Evolutionary conservation across 1,139 yeast species (phyloP).

Genomic region (Cylindricascospora bacillispora): DNA sequence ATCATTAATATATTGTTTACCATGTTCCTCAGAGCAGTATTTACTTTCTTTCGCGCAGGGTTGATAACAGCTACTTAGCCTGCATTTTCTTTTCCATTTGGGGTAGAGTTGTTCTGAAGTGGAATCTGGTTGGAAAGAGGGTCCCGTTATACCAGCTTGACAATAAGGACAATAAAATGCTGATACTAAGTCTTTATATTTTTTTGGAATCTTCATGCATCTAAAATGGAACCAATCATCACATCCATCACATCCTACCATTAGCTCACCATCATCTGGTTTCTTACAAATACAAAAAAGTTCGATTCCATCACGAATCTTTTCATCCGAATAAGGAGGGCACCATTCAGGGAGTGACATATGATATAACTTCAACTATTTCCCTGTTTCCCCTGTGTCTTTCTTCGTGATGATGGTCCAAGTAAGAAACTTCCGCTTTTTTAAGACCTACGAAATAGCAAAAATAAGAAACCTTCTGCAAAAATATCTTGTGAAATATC

Average conservation of each 20-base stretch:
- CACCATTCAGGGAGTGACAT: constrained; percentile 25
- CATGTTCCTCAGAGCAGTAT: constrained; percentile 70
- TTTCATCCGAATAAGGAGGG: constrained; percentile 21
- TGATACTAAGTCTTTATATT: constrained; percentile 44
- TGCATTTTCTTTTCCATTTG: constrained; percentile 79
- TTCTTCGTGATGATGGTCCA: constrained; percentile 1
- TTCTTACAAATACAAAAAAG: constrained; percentile 68
- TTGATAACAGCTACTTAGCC: constrained; percentile 44
- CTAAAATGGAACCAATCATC: constrained; percentile 90
- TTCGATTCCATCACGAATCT: constrained; percentile 36
- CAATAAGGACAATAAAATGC: constrained; percentile 71
- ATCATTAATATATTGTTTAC: constrained; percentile 38
- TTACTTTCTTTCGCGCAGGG: constrained; percentile 48
- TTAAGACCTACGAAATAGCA: no score
- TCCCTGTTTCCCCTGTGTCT: no score
- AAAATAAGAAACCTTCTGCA: no score
- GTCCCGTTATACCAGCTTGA: constrained; percentile 36
- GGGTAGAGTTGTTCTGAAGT: no score
- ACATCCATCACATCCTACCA: constrained; percentile 92
- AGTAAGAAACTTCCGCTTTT: no score
- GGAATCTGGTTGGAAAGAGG: constrained; percentile 23
- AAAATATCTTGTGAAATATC: no score
- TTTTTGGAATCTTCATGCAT: constrained; percentile 52
- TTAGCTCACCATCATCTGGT: constrained; percentile 68
- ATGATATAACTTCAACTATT: neutral